Evolutionary conservation across 2,329 filamentous ascomycete genomes (phyloP).

Genomic region (Aotearoamyces nothofagi): DNA sequence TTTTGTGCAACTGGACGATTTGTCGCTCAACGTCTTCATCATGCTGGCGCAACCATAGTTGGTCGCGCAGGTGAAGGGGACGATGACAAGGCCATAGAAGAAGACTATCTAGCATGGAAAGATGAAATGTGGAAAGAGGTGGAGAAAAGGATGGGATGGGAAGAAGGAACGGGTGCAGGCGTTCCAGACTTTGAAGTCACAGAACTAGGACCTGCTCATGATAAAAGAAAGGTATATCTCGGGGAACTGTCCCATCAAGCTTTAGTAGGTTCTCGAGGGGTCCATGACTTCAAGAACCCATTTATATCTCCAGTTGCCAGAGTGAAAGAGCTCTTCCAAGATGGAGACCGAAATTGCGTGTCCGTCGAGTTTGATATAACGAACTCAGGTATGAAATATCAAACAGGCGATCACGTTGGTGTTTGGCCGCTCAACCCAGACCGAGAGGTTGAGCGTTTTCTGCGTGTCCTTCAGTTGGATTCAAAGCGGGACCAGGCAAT

Average conservation of each 20-base stretch:
- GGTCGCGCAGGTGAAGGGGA: constrained; percentile 18
- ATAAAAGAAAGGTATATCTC: constrained; percentile 11
- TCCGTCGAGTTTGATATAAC: constrained; percentile 24
- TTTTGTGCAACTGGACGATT: constrained; percentile 21
- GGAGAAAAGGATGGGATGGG: constrained; percentile 9
- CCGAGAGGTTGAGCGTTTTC: constrained; percentile 19
- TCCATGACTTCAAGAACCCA: constrained; percentile 5
- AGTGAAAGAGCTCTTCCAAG: constrained; percentile 12
- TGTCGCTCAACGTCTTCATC: constrained; percentile 11
- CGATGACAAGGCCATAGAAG: constrained; percentile 21
- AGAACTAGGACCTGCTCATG: neutral
- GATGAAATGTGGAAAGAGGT: constrained; percentile 13
- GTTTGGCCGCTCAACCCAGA: constrained; percentile 25
- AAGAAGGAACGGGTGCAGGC: neutral
- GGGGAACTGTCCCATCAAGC: constrained; percentile 8
- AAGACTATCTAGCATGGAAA: constrained; percentile 23
- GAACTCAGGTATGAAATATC: constrained; percentile 18
- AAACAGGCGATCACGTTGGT: constrained; percentile 26
- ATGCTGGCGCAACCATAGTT: constrained; percentile 16
- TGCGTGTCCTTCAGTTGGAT: constrained; percentile 16
- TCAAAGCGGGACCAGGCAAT: too few species aligned
- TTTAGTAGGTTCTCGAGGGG: constrained; percentile 1
- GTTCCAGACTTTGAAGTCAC: neutral
- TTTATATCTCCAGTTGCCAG: constrained; percentile 7
- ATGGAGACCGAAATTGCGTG: constrained; percentile 17